A percentile compares a stretch with the other conserved stretches of the same genome.
These are phyloP conservation scores for Trichoderma atrobrunneum DNA, from an alignment of 2,329 filamentous ascomycete species.

Conservation along the genomic window DNA sequence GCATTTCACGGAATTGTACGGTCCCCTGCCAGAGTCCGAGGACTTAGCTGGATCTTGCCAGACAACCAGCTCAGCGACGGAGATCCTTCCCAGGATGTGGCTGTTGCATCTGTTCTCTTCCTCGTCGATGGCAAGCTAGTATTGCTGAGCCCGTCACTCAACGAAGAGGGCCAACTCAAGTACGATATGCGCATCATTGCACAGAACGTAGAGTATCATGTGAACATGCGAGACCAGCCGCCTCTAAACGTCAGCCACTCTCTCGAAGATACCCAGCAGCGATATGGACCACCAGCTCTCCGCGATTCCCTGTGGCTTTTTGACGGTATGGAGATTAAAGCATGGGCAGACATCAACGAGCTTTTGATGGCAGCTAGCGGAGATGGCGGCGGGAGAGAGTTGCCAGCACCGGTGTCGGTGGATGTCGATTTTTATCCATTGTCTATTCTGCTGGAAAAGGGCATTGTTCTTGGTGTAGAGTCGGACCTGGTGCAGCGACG, in stretches of 20 bases:
- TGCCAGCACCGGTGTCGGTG: slow-evolving; percentile 72
- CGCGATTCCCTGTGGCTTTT: slow-evolving; percentile 93
- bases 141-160: slow-evolving; percentile 80
- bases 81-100: slow-evolving; percentile 93
- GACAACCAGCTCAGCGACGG: slow-evolving; percentile 86
- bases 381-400: slow-evolving; percentile 63
- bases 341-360: slow-evolving; percentile 86
- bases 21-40: slow-evolving; percentile 86
- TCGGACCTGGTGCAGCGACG: slow-evolving; percentile 89
- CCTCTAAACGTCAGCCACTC: slow-evolving; percentile 34
- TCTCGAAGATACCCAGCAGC: slow-evolving; percentile 26
- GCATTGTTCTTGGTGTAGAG: slow-evolving; percentile 85
- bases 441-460: slow-evolving; percentile 83
- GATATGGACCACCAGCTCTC: slow-evolving; percentile 48
- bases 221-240: slow-evolving; percentile 83
- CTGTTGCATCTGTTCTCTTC: slow-evolving; percentile 88
- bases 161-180: slow-evolving; percentile 79
- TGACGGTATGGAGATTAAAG: slow-evolving; percentile 78
- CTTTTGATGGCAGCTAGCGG: slow-evolving; percentile 69
- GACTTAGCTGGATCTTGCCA: slow-evolving; percentile 92
- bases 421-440: slow-evolving; percentile 94
- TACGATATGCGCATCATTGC: slow-evolving; percentile 98
- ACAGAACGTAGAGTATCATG: slow-evolving; percentile 94
- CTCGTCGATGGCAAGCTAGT: slow-evolving; percentile 98
- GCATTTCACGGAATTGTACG: slow-evolving; percentile 95